Evolutionary conservation across 441 rosid species (phyloP), one percentile per base, ranked within the genome.

Genomic region (Arabidopsis lyrata): DNA sequence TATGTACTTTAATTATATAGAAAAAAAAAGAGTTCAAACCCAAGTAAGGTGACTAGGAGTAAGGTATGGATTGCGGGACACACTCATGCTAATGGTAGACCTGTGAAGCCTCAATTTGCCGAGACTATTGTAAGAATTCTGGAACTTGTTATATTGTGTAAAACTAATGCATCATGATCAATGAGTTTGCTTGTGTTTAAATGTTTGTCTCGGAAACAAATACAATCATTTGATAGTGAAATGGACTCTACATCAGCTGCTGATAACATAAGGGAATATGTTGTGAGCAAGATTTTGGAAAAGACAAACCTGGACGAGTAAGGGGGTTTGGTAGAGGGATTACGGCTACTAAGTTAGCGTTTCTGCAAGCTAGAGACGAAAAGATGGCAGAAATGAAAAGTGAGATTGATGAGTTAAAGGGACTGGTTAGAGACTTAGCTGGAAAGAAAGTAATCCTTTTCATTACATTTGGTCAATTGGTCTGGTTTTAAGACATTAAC

Each of bases 241-340:
- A 48, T 64, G 45, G 69, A 18, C 39, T 64, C 57, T 8, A 64
- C 69, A 18, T 47, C 57, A 2, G 34, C 34, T 31, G 5, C 20
- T 44, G 54, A 18, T 16, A 48, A 64, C 12, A 48, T 64, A 15
- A 48, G 12, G 36, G 57, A 64, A 5, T 57, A 64, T 34, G 69
- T 5, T 48, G 32, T 48, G 10, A 48, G 45, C 8, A 10, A 64
- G 5, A 18, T 65, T 6, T 50, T 65, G 22, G 70, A 12, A 53
- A 8, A 65, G 70, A 63, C 55, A 47, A 48, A 44, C 44, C 34
- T 16, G 57, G 69, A 34, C 10, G 57, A 2, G 20, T 49, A 1
- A 64, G 45, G 22, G 57, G 57, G 32, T 11, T 48, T 15, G 57
- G 45, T 6, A 64, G 69, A 64, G 57, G 57, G 56, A 5, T 48